Evolutionary conservation across 2,329 filamentous ascomycete species (phyloP), one percentile per base, ranked within the genome.

Genomic region (Aspergillus phoenicis): DNA sequence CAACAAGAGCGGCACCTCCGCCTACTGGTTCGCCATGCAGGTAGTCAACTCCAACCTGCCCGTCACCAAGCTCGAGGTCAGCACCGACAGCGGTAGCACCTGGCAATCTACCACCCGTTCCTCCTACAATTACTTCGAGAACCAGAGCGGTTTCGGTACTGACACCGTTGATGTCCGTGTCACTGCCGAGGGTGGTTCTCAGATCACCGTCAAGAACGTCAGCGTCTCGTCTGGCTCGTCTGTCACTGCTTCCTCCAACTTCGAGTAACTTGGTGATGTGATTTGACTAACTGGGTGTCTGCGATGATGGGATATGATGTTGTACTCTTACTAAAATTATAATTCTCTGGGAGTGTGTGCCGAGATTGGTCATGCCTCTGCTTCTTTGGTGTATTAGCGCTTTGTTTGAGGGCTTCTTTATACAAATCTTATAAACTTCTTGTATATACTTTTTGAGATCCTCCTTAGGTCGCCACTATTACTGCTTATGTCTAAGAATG

Each of bases 71-170:
- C 78, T 89, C 24, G 86, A 89, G 66, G 86, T 89, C 60, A 86
- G 83, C 61, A 85, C 80, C 17, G 83, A 89, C 68, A 81, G 83
- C 10, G 87, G 87, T 17, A 79, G 67, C 57, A 84, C 83, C 13
- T 89, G 86, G 87, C 72, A 82, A 72, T 53, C 71, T n/a, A 88
- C 87, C 0, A 79, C 76, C 2, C 79, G 87, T 52, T 73, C 80
- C 59, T 73, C 77, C 28, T 86, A 86, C 72, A 85, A 89, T 79
- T 89, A 82, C 76, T 89, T 89, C 49, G 82, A 89, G 79, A 81
- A 87, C 66, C 60, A 76, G 0, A 77, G 79, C 60, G 87, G 87
- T 0, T 87, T 86, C 66, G 84, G 85, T 0, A 81, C 80, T 0
- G 73, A 78, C 8, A 81, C 73, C 3, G 84, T 89, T 1, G 80